phyloP scores from a whole-genome alignment of 2,329 filamentous ascomycete species.

The Endoconidiophora laricicola region DNA sequence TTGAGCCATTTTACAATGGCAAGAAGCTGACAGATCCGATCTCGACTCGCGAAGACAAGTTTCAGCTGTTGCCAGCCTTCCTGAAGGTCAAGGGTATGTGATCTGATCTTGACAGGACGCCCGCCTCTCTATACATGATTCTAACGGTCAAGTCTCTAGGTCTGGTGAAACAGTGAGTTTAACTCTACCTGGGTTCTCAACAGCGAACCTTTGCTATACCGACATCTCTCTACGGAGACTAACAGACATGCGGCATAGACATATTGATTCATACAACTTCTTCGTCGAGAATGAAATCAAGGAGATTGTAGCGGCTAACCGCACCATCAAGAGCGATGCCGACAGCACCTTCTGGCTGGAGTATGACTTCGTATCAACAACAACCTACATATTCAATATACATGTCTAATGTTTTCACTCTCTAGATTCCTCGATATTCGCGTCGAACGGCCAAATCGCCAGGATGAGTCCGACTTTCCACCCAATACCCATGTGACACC shows the following conservation, averaged over 20 bases:
- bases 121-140: neutral
- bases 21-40: constrained; percentile 51
- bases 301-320: constrained; percentile 87
- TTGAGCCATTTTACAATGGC: constrained; percentile 52
- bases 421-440: constrained; percentile 66
- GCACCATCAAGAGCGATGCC: constrained; percentile 76
- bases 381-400: neutral
- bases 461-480: constrained; percentile 56
- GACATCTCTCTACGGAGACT: neutral
- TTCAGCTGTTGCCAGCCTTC: constrained; percentile 93
- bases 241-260: constrained; percentile 25
- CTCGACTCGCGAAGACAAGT: constrained; percentile 66
- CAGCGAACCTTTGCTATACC: neutral
- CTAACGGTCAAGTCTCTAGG: neutral
- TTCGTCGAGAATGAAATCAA: constrained; percentile 95
- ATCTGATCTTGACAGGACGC: neutral
- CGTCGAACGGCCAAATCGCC: constrained; percentile 63
- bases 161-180: constrained; percentile 13
- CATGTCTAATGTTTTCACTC: constrained; percentile 13
- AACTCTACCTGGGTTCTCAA: constrained; percentile 12
- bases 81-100: constrained; percentile 72
- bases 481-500: constrained; percentile 66
- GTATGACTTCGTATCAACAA: constrained; percentile 18
- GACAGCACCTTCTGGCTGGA: constrained; percentile 87
- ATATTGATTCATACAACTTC: constrained; percentile 97